Base-by-base conservation (phyloP, 495 filamentous ascomycete genomes). In the Staphylotrichum longicolle region DNA sequence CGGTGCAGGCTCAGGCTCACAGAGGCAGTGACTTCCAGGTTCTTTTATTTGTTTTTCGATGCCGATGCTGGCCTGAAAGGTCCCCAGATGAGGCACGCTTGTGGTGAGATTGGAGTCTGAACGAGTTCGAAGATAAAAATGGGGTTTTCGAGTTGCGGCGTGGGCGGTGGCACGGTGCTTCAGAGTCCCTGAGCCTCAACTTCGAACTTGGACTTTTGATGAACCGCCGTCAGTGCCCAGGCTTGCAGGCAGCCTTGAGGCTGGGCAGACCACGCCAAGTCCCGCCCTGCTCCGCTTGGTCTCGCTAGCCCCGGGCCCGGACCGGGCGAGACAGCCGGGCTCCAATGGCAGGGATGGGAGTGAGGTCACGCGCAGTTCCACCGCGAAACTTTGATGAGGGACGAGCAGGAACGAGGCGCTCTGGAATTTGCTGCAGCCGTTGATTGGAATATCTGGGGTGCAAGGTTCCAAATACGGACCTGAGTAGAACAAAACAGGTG, bases 291-390 rank as follows among this genome's bases (percentile, higher is more conserved):
- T 55, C 55, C 42, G 54, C 47, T 59, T 40, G 9, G 14, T 40
- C 49, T 63, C 10, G 44, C 40, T 44, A 56, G 41, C n/a, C 49
- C 50, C 40, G 34, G 61, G 32, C 40, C 61, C 50, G 54, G 30
- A 54, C 30, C 54, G 61, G 48, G 14, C 1, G 35, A 6, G 6
- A 48, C 27, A 41, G 11, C 49, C 61, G 62, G 55, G 57, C 58
- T 60, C 51, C 56, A 58, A 63, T 58, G 51, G 44, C 61, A 58
- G 45, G 7, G 60, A 45, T 20, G 37, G 37, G 54, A 33, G 37
- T 12, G 39, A 63, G 60, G 54, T 63, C 60, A 63, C 60, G 54
- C 48, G 53, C 40, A 37, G 54, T 48, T 54, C 33, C 42, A 56
- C 55, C 34, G 39, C 37, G 20, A 27, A 27, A 27, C 20, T 27